A percentile compares a stretch with the other conserved stretches of the same genome.
Evolutionary conservation across 768 basidiomycete genomes (phyloP).

Genomic region (Russula compacta): DNA sequence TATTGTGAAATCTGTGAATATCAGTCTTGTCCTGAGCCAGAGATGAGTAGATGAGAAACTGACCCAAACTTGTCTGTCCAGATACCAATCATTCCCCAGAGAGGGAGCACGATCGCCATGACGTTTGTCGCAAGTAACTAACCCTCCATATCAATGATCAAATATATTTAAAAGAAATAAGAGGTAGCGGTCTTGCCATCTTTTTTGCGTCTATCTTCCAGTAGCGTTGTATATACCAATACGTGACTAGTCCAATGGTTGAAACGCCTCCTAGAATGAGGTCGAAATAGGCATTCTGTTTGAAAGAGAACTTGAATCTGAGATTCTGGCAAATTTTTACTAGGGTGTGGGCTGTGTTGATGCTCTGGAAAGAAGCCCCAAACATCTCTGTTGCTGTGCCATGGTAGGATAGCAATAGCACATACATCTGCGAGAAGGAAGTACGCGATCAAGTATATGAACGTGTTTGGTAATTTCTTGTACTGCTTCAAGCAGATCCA

Average conservation of each 20-base stretch:
- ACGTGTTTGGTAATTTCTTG: constrained; percentile 71
- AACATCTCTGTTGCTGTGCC: neutral
- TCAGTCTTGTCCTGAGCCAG: constrained; percentile 15
- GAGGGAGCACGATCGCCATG: constrained; percentile 65
- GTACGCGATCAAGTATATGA: constrained; percentile 66
- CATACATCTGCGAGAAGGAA: constrained; percentile 73
- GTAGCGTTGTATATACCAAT: constrained; percentile 76
- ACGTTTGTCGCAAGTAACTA: constrained; percentile 74
- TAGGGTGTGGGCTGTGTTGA: constrained; percentile 73
- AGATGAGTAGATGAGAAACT: no score
- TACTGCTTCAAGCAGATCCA: constrained; percentile 70
- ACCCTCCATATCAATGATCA: no score
- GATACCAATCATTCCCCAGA: constrained; percentile 83
- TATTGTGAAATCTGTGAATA: constrained; percentile 49
- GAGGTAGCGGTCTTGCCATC: constrained; percentile 38
- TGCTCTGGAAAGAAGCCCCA: constrained; percentile 37
- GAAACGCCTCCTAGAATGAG: constrained; percentile 69
- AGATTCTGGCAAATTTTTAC: constrained; percentile 72
- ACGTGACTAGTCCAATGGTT: constrained; percentile 57
- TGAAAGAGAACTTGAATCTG: constrained; percentile 72
- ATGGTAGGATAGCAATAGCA: neutral
- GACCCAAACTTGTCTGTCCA: constrained; percentile 72
- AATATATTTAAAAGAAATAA: constrained; percentile 1
- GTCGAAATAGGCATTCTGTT: constrained; percentile 72
- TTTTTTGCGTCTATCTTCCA: constrained; percentile 74